Evolutionary conservation across 495 filamentous ascomycete species (phyloP), one percentile per base, ranked within the genome.

Genomic region (Xylaria cubensis): DNA sequence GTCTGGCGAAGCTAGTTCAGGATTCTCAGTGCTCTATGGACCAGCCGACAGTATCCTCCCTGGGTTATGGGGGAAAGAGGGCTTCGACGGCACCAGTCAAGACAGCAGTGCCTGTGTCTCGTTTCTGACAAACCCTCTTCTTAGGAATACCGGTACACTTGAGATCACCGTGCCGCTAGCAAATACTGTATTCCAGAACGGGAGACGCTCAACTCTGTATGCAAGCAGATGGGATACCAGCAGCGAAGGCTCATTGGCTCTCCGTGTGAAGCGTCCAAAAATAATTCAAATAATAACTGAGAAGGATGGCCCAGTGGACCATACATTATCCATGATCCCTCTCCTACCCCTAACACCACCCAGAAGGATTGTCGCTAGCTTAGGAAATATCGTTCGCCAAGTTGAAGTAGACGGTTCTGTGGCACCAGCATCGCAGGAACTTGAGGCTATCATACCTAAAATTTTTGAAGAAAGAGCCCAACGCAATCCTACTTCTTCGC

Each of bases 331-430:
- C 34, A 26, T 72, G n/a, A 76, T 90, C 53, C 88, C 87, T n/a
- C 80, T 94, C 15, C 67, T 90, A 46, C 88, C 92, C 0, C 77
- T 97, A 7, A 94, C 92, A 0, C 78, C 84, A 34, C 86, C 91
- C 48, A 86, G 92, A 51, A 86, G 79, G 58, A 88, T 97, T 68
- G 80, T 88, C 19, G 84, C 86, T 24, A 87, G 92, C 51, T 89
- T 96, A 79, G 94, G 94, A 13, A 97, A 97, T 75, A 95, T 97
- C 55, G 79, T 97, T 29, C 89, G 92, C 59, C 87, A 89, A 44
- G 69, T 97, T 59, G 84, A 90, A 50, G 82, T 86, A 21, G 84
- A 86, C 39, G 79, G 78, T 13, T 76, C 81, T 44, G 72, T 82
- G 10, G 85, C 87, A 48, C 92, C 93, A 17, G 94, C 94, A 51